A percentile compares a stretch with the other conserved stretches of the same genome.
Conservation (phyloP, 2,329 filamentous ascomycete species). For the Penicillium verrucosum region DNA sequence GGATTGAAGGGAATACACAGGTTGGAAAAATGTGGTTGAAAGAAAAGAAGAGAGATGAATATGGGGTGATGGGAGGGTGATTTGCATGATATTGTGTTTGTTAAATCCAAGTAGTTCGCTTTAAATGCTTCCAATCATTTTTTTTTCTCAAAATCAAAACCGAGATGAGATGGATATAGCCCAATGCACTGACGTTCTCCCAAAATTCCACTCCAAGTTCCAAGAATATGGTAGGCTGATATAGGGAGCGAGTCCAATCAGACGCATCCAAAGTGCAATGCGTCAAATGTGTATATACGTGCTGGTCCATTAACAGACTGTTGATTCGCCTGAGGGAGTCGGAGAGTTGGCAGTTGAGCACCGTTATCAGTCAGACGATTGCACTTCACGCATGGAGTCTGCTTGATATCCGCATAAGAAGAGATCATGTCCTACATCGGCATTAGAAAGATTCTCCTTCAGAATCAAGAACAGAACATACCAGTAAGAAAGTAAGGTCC, state of each 20-base stretch:
- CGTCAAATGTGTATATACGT: constrained; percentile 30
- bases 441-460: constrained; percentile 3
- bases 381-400: constrained; percentile 40
- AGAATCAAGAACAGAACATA: constrained; percentile 21
- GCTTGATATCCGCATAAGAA: constrained; percentile 42
- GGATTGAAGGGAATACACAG: background rate
- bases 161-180: background rate
- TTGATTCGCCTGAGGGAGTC: constrained; percentile 24
- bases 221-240: background rate
- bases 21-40: background rate
- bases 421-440: constrained; percentile 40
- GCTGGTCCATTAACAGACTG: constrained; percentile 17
- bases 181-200: background rate
- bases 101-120: background rate
- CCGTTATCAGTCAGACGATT: constrained; percentile 35
- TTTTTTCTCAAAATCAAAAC: background rate
- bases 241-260: constrained; percentile 7
- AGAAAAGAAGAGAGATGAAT: background rate
- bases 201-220: background rate
- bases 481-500: constrained; percentile 40
- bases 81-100: background rate
- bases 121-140: background rate
- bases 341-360: constrained; percentile 41
- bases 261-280: constrained; percentile 35
- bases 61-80: background rate